Base-by-base conservation (phyloP, 163 green algal genomes). In the Chlamydomonas reinhardtii region DNA sequence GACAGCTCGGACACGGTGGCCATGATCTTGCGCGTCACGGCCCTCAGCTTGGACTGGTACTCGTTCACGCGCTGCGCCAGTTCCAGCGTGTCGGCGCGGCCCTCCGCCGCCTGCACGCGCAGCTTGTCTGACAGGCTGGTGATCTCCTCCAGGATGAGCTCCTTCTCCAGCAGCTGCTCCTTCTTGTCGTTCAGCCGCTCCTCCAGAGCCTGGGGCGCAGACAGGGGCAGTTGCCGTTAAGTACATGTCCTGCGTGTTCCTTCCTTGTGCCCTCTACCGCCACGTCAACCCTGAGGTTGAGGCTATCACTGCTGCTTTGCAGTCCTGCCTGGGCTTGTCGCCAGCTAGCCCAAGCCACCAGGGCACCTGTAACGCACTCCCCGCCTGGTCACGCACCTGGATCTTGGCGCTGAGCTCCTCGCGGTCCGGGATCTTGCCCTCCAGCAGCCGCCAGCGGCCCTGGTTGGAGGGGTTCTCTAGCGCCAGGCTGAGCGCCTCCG, bases 1-100 rank as follows among this genome's bases (percentile, higher is more conserved):
- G 93, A 96, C 69, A 98, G 90, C 92, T 98, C 96, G 54, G 90
- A 95, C 43, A 98, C 94, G 0, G 94, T 95, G 17, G 96, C 96
- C 95, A 98, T 98, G 87, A 98, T 96, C 76, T 94, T 94, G 16
- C 94, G 88, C 19, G 93, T 98, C 25, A 95, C 93, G 1, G 69
- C 78, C n/a, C 94, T 90, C 76, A 98, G 91, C 76, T 88, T 84
- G 32, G 74, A 72, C 91, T 96, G 94, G 86, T 95, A 97, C 61
- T 94, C 91, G 84, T 97, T 98, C 9, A 96, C 93, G 0, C 70
- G 82, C 69, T 93, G 82, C 4, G 95, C 93, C 34, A 98, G 86
- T 68, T 95, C 89, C 32, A 97, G 70, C 17, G 93, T 95, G 75
- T 94, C 92, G 27, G 87, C 77, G 22, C 94, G 92, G 3, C 92